Evolutionary conservation across 1,284 basidiomycete genomes (phyloP).

Genomic region (Cryptococcus depauperatus): DNA sequence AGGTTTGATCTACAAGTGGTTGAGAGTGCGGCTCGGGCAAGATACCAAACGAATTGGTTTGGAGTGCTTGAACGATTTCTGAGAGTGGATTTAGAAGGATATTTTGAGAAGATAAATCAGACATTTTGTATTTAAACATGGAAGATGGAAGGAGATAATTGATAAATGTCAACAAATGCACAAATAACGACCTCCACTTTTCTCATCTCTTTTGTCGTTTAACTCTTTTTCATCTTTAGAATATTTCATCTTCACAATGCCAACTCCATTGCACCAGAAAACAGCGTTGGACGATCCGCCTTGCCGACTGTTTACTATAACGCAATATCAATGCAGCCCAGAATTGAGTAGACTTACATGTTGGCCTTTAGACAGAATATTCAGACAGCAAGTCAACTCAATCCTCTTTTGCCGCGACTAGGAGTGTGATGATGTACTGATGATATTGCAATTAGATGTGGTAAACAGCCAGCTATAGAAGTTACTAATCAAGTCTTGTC

Average conservation of each 20-base stretch:
- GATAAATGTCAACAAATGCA: too few species aligned
- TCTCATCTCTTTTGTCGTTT: background rate
- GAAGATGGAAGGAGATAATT: too few species aligned
- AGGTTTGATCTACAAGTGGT: conserved; percentile 17
- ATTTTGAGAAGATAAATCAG: conserved; percentile 12
- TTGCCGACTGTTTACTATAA: conserved; percentile 27
- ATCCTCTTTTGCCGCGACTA: background rate
- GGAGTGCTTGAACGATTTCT: conserved; percentile 28
- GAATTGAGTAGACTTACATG: conserved; percentile 27
- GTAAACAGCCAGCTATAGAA: conserved; percentile 30
- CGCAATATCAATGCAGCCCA: conserved; percentile 33
- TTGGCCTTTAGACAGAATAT: conserved; percentile 35
- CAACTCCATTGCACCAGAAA: background rate
- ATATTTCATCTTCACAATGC: background rate
- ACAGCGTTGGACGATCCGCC: conserved; percentile 8
- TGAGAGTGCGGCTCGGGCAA: conserved; percentile 7
- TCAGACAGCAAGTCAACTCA: conserved; percentile 28
- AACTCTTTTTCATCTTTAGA: too few species aligned
- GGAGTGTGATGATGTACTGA: background rate
- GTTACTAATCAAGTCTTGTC: conserved; percentile 24
- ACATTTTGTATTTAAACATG: too few species aligned
- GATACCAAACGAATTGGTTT: conserved; percentile 30
- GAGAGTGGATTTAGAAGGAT: conserved; percentile 33
- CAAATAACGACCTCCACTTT: too few species aligned
- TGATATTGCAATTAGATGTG: background rate